Base-by-base conservation (phyloP, 495 filamentous ascomycete species). In the Pyrenula aspistea region DNA sequence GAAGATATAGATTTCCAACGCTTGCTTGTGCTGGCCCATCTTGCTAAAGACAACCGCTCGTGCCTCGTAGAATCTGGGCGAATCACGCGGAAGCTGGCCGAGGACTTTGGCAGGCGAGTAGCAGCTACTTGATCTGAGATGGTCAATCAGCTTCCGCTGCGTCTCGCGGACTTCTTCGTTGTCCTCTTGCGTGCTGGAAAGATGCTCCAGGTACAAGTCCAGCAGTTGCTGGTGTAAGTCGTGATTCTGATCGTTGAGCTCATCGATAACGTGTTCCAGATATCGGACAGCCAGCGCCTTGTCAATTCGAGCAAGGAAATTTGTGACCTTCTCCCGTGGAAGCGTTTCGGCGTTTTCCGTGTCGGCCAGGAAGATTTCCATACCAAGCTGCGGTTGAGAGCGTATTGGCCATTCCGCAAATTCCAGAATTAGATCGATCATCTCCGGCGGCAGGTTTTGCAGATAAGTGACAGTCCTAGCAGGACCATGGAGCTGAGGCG, bases 1-100 rank as follows among this genome's bases (percentile, higher is more conserved):
- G 73, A 96, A 99, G 12, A 97, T 91, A 65, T 96, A 99, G 22
- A 97, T 95, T 67, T 91, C 86, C 21, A 99, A 70, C 0, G 94
- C 92, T 67, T 96, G 89, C 65, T 89, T 87, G 70, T 99, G 91
- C 57, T 91, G 87, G 10, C 88, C 90, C 88, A 99, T 95, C 61
- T 94, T 94, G 68, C 89, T 90, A 25, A 97, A 83, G 10, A 97
- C 84, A 25, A 96, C 85, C 21, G 94, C 94, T 54, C 91, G 84
- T 2, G 89, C 85, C 68, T 97, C 93, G 71, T 86, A 95, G 66
- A 93, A 94, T 12, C 82, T 76, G 0, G 91, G 80, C 67, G 95
- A 89, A 57, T 95, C 87, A 56, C 82, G 79, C 49, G 89, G 86
- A 22, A 97, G 78, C 61, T 84, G 80, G 53, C 78, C 76, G 58